Evolutionary conservation across 768 basidiomycete species (phyloP).

Genomic region (Mycena chlorophos): DNA sequence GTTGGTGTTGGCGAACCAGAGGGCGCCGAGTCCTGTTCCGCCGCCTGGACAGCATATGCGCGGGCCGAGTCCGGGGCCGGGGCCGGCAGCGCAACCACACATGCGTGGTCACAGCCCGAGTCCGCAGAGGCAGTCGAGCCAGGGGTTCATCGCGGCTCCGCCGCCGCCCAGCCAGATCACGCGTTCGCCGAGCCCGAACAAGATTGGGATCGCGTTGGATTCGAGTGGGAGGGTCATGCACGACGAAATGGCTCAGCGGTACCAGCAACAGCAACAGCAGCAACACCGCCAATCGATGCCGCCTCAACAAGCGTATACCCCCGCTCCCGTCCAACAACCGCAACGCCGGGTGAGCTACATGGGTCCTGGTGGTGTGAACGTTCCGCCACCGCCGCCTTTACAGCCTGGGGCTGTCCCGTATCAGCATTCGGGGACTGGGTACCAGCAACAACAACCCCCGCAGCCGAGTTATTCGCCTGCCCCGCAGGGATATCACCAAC

Average conservation of each 20-base stretch:
- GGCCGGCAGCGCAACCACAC: constrained; percentile 16
- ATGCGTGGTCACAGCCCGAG: constrained; percentile 14
- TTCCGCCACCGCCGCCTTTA: constrained; percentile 35
- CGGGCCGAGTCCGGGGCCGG: not conserved
- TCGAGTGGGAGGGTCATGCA: constrained; percentile 77
- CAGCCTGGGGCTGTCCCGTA: constrained; percentile 39
- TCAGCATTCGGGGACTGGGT: constrained; percentile 25
- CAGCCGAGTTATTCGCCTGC: constrained; percentile 5
- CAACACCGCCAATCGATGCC: constrained; percentile 27
- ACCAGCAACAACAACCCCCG: constrained; percentile 20
- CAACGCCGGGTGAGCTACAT: constrained; percentile 40
- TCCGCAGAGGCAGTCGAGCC: constrained; percentile 21
- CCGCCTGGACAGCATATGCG: not conserved
- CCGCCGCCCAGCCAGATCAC: constrained; percentile 34
- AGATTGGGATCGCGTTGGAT: constrained; percentile 82
- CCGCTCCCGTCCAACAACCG: constrained; percentile 28
- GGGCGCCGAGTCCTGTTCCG: constrained; percentile 3
- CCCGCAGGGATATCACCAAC: constrained; percentile 5
- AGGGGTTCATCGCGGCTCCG: constrained; percentile 42
- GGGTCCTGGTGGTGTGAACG: constrained; percentile 23
- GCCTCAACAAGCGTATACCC: constrained; percentile 34
- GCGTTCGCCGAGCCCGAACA: constrained; percentile 72
- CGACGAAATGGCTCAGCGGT: constrained; percentile 73
- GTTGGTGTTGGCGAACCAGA: constrained; percentile 22
- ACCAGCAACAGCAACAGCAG: constrained; percentile 43